Conservation (phyloP, 1,284 basidiomycete species). For the Puccinia triticina region DNA sequence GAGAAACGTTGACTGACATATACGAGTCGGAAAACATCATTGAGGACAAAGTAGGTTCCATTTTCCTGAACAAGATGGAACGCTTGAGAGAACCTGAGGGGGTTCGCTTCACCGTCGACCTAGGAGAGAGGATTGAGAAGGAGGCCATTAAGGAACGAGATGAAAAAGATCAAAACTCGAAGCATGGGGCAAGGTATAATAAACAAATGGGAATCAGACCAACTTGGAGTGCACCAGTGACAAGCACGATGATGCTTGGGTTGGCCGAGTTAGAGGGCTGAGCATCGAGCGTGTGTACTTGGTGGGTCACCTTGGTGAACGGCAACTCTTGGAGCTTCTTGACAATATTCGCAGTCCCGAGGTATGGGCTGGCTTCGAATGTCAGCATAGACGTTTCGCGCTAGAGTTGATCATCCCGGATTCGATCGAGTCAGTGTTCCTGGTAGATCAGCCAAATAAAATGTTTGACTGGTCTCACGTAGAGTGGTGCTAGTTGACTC, state of each 20-base stretch:
- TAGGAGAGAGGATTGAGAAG: too few relatives aligned
- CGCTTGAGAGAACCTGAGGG: slow-evolving; percentile 83
- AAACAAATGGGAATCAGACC: neutral
- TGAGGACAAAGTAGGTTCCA: slow-evolving; percentile 78
- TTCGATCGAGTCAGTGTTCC: neutral
- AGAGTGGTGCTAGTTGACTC: slow-evolving; percentile 58
- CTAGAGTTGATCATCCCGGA: slow-evolving; percentile 58
- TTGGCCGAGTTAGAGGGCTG: slow-evolving; percentile 75
- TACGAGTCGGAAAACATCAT: slow-evolving; percentile 56
- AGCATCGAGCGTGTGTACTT: slow-evolving; percentile 79
- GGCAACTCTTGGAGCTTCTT: slow-evolving; percentile 84
- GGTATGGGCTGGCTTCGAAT: slow-evolving; percentile 73
- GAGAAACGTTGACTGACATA: slow-evolving; percentile 47
- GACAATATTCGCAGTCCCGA: slow-evolving; percentile 69
- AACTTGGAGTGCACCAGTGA: slow-evolving; percentile 74
- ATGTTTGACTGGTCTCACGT: slow-evolving; percentile 54
- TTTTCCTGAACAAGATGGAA: slow-evolving; percentile 87
- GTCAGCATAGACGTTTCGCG: slow-evolving; percentile 83
- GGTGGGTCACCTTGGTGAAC: slow-evolving; percentile 80
- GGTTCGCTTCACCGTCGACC: slow-evolving; percentile 77
- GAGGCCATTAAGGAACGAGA: neutral
- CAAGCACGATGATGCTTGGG: slow-evolving; percentile 77
- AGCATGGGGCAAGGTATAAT: slow-evolving; percentile 11
- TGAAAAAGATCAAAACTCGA: neutral
- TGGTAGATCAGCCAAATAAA: neutral